These are phyloP conservation scores for Bruguiera hainesii DNA, from an alignment of 441 rosid genomes.

Conservation along the genomic window DNA sequence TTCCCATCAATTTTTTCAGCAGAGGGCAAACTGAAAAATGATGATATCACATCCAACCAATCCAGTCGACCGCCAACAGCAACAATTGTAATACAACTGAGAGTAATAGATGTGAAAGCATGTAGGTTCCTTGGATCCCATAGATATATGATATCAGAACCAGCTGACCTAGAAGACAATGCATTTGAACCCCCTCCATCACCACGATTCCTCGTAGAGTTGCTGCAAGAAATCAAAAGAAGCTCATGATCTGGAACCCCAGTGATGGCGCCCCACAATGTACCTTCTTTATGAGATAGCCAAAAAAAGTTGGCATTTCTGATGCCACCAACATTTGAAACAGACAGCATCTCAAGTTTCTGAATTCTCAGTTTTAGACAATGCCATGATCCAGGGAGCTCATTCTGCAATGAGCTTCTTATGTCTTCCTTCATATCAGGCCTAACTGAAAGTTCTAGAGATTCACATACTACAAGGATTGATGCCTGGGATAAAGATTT, in stretches of 20 bases:
- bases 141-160: constrained; percentile 71
- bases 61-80: constrained; percentile 95
- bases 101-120: constrained; percentile 54
- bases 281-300: constrained; percentile 85
- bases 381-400: constrained; percentile 93
- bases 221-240: constrained; percentile 81
- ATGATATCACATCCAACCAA: constrained; percentile 74
- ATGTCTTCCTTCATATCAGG: constrained; percentile 50
- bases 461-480: constrained; percentile 72
- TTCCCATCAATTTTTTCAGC: constrained; percentile 24
- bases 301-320: constrained; percentile 65
- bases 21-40: constrained; percentile 64
- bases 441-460: constrained; percentile 62
- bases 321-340: constrained; percentile 72
- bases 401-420: constrained; percentile 63
- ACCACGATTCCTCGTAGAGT: constrained; percentile 86
- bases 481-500: constrained; percentile 51
- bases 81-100: constrained; percentile 79
- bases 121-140: constrained; percentile 55
- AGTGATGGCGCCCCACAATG: constrained; percentile 70
- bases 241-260: constrained; percentile 55
- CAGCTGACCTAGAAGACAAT: constrained; percentile 80
- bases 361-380: constrained; percentile 57
- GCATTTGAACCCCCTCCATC: constrained; percentile 96
- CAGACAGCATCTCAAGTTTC: constrained; percentile 62